Evolutionary conservation across 768 basidiomycete genomes (phyloP).

Genomic region (Rubroboletus pulcherrimus): DNA sequence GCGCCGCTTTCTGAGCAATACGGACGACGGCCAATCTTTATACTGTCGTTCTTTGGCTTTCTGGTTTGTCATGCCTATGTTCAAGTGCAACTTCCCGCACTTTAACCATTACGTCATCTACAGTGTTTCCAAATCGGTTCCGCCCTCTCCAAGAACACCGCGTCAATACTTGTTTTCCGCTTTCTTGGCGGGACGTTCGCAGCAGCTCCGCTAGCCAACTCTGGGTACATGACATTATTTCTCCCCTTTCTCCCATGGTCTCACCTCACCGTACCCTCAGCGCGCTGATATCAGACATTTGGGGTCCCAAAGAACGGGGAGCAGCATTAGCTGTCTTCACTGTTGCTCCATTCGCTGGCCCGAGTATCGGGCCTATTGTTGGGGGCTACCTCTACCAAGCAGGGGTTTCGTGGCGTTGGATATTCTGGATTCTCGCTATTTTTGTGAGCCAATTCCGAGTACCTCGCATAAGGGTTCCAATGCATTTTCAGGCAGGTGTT

Average conservation of each 20-base stretch:
- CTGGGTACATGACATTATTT: slow-evolving; percentile 44
- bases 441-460: slow-evolving; percentile 39
- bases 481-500: slow-evolving; percentile 38
- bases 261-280: slow-evolving; percentile 23
- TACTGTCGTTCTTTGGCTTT: slow-evolving; percentile 55
- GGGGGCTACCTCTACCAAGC: slow-evolving; percentile 40
- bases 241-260: background rate
- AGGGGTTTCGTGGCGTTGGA: slow-evolving; percentile 56
- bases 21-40: slow-evolving; percentile 58
- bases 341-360: slow-evolving; percentile 65
- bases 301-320: slow-evolving; percentile 59
- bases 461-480: background rate
- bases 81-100: background rate
- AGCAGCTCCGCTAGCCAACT: slow-evolving; percentile 64
- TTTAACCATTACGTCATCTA: background rate
- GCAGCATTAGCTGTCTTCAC: slow-evolving; percentile 65
- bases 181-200: slow-evolving; percentile 72
- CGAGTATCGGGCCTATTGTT: slow-evolving; percentile 53
- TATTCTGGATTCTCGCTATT: slow-evolving; percentile 61
- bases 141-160: slow-evolving; percentile 58
- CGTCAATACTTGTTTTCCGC: slow-evolving; percentile 62
- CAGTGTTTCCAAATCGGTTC: slow-evolving; percentile 61
- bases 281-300: slow-evolving; percentile 55
- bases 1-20: slow-evolving; percentile 51
- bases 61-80: slow-evolving; percentile 32